phyloP scores from a whole-genome alignment of 2,329 filamentous ascomycete genomes.

The Aspergillus candidus region DNA sequence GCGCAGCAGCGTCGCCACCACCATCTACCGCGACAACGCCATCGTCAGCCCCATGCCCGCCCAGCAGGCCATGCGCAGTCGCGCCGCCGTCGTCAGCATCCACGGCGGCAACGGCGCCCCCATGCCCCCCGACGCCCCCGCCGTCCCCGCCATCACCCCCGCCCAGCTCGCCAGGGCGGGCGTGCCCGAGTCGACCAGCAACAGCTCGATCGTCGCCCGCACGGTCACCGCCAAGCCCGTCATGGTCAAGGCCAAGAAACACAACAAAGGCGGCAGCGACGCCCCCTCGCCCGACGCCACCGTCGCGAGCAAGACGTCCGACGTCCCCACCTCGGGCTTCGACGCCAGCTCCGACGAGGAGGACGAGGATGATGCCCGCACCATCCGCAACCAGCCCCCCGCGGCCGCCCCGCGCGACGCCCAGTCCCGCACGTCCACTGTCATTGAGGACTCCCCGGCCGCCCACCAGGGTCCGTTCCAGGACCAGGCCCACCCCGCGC shows the following conservation, averaged over 20 bases:
- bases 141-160: constrained; percentile 63
- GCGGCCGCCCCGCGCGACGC: constrained; percentile 17
- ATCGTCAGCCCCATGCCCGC: constrained; percentile 72
- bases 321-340: constrained; percentile 25
- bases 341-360: constrained; percentile 30
- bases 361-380: constrained; percentile 10
- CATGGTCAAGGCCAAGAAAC: constrained; percentile 38
- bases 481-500: constrained; percentile 18
- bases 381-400: constrained; percentile 11
- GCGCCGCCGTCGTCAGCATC: constrained; percentile 89
- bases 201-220: constrained; percentile 41
- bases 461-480: constrained; percentile 24
- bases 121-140: constrained; percentile 49
- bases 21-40: constrained; percentile 87
- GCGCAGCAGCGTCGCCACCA: constrained; percentile 71
- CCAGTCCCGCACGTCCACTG: constrained; percentile 19
- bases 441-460: constrained; percentile 24
- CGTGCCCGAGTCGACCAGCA: constrained; percentile 24
- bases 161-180: constrained; percentile 37
- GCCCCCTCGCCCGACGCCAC: constrained; percentile 6
- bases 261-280: constrained; percentile 20
- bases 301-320: constrained; percentile 10
- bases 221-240: constrained; percentile 41
- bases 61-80: constrained; percentile 78
- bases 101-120: constrained; percentile 59